Evolutionary conservation across 23 red algal species (phyloP).

Genomic region (Gracilaria caudata): DNA sequence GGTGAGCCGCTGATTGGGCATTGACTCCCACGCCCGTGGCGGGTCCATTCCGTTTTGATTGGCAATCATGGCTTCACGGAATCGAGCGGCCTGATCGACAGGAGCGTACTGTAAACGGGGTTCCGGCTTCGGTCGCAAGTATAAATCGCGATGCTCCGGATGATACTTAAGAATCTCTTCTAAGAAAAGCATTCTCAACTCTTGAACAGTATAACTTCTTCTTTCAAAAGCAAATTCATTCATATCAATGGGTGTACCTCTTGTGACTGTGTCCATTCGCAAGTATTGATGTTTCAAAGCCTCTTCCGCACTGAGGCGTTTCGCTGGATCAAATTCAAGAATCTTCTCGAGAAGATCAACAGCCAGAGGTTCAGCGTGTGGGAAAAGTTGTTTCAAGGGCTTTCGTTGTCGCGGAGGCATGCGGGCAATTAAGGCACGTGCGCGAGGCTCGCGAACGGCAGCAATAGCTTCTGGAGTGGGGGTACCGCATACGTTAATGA

Average conservation of each 20-base stretch:
- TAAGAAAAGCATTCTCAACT: slow-evolving; percentile 83
- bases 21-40: slow-evolving; percentile 66
- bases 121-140: slow-evolving; percentile 33
- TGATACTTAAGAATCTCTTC: slow-evolving; percentile 96
- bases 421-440: slow-evolving; percentile 65
- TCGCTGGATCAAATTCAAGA: slow-evolving; percentile 87
- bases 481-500: slow-evolving; percentile 79
- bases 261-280: slow-evolving; percentile 52
- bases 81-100: slow-evolving; percentile 54
- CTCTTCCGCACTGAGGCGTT: slow-evolving; percentile 71
- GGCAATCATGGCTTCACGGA: slow-evolving; percentile 70
- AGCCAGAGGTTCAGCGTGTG: slow-evolving; percentile 58
- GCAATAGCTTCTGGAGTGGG: slow-evolving; percentile 72
- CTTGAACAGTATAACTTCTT: slow-evolving; percentile 45
- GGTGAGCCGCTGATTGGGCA: slow-evolving; percentile 67
- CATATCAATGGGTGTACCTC: slow-evolving; percentile 65
- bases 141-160: slow-evolving; percentile 72
- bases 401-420: slow-evolving; percentile 62
- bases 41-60: slow-evolving; percentile 65
- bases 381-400: slow-evolving; percentile 70
- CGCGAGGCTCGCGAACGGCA: slow-evolving; percentile 70
- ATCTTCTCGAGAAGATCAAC: slow-evolving; percentile 75
- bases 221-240: slow-evolving; percentile 97
- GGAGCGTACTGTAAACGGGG: slow-evolving; percentile 45
- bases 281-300: slow-evolving; percentile 86